phyloP scores from a whole-genome alignment of 306 rosid species.

The Ochetophila trinervis region DNA sequence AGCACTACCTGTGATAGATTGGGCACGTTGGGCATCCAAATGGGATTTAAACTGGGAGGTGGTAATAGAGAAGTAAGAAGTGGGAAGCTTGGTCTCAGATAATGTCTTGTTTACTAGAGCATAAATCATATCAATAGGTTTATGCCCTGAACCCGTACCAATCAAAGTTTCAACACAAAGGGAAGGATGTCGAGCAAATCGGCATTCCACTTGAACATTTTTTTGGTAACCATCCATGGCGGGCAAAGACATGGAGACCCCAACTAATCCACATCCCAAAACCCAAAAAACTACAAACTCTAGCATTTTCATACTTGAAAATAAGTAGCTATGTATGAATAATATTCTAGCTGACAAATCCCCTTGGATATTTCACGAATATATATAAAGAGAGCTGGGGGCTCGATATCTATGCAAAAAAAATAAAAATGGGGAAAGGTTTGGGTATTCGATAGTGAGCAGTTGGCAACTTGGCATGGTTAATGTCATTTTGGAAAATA shows the following conservation, averaged over 20 bases:
- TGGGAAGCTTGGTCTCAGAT: slow-evolving; percentile 32
- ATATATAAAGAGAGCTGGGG: neutral
- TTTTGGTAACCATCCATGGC: neutral
- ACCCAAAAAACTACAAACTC: slow-evolving; percentile 6
- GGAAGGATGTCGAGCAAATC: slow-evolving; percentile 36
- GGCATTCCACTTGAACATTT: slow-evolving; percentile 25
- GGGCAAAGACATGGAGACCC: slow-evolving; percentile 19
- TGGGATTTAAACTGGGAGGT: slow-evolving; percentile 23
- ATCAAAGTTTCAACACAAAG: slow-evolving; percentile 38
- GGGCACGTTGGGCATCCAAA: slow-evolving; percentile 10
- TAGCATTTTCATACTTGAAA: slow-evolving; percentile 3
- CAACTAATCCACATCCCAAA: slow-evolving; percentile 13
- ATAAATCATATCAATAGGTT: slow-evolving; percentile 24
- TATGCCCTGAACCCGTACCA: slow-evolving; percentile 22
- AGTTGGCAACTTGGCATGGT: neutral
- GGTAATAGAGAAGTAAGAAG: slow-evolving; percentile 19
- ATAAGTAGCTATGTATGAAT: too few species aligned
- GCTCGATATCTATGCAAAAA: slow-evolving; percentile 17
- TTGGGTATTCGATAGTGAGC: neutral
- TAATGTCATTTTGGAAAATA: neutral
- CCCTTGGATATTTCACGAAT: too few species aligned
- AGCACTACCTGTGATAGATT: slow-evolving; percentile 28
- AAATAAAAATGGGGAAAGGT: neutral
- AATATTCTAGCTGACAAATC: too few species aligned
- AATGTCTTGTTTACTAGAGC: slow-evolving; percentile 37